Base-by-base conservation (phyloP, 2,329 filamentous ascomycete genomes). In the Diaporthe nobilis region DNA sequence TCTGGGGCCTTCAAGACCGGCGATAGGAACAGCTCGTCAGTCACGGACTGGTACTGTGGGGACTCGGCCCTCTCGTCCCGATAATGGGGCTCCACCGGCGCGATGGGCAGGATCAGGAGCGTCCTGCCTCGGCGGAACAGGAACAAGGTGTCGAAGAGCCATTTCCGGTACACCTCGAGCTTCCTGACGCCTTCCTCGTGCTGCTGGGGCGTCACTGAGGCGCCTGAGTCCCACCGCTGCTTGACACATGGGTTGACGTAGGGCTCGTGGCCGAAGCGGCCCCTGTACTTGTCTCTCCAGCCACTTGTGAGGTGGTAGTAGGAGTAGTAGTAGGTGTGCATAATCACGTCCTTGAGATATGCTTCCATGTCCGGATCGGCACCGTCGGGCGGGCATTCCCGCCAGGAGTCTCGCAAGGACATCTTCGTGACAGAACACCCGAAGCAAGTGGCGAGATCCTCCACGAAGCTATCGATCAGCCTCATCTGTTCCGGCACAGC, bases 1-100 rank as follows among this genome's bases (percentile, higher is more conserved):
- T 84, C 78, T 2, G 84, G 83, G 42, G 78, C 73, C 37, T 80
- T 80, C 37, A 85, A 78, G 9, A 84, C 70, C 1, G 80, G 74
- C 13, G 57, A 73, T 5, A 68, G 49, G n/a, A 68, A 74, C 3
- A 74, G 39, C 51, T 68, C 72, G n/a, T 74, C 51, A 15, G 60
- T 74, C 2, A 61, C 72, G 1, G 34, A 53, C 49, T 74, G 72
- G 31, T 68, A 7, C 6, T 8, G 12, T 13, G 51, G 72, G 6
- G 60, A 60, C 20, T 57, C 12, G 5, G 49, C 28, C 17, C 17
- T n/a, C 9, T 74, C 60, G 17, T 74, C 60, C 8, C 61, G 72
- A 20, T 74, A 74, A 25, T 68, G 58, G 4, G 72, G 61, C 37
- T 68, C 61, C 2, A 68, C 72, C 6, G 60, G 10, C 10, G 72